phyloP scores from a whole-genome alignment of 768 basidiomycete species.

The Suillus sp. region DNA sequence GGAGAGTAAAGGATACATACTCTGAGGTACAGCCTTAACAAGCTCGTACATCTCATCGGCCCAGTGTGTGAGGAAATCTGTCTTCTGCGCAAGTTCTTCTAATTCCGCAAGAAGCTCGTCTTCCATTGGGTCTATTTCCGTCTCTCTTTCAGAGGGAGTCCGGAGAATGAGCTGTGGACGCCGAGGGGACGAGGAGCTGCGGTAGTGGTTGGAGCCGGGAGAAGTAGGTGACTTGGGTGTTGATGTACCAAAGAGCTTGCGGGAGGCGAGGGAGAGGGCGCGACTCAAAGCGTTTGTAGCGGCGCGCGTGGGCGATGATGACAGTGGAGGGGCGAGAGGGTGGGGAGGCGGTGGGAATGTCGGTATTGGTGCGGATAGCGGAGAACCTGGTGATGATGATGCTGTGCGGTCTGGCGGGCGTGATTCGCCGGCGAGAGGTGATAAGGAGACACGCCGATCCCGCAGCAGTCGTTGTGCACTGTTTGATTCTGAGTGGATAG shows the following conservation, averaged over 20 bases:
- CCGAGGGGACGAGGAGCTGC: slow-evolving; percentile 55
- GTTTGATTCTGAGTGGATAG: slow-evolving; percentile 55
- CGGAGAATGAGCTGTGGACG: slow-evolving; percentile 53
- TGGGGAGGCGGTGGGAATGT: slow-evolving; percentile 66
- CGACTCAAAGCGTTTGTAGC: slow-evolving; percentile 77
- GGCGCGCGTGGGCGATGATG: slow-evolving; percentile 67
- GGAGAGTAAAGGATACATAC: slow-evolving; percentile 45
- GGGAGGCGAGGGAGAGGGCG: slow-evolving; percentile 77
- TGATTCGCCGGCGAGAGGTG: slow-evolving; percentile 51
- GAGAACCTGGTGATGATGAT: slow-evolving; percentile 27
- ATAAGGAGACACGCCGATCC: slow-evolving; percentile 53
- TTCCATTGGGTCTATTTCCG: slow-evolving; percentile 68
- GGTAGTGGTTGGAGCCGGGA: slow-evolving; percentile 40
- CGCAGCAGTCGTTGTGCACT: slow-evolving; percentile 58
- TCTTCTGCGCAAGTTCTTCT: slow-evolving; percentile 95
- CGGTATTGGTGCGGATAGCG: slow-evolving; percentile 25
- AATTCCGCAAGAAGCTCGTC: slow-evolving; percentile 78
- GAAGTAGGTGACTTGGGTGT: slow-evolving; percentile 40
- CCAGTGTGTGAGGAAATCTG: slow-evolving; percentile 89
- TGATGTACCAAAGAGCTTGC: slow-evolving; percentile 72
- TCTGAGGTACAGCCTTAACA: slow-evolving; percentile 82
- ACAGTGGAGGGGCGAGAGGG: slow-evolving; percentile 52
- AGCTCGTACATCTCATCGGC: slow-evolving; percentile 93
- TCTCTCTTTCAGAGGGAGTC: slow-evolving; percentile 36
- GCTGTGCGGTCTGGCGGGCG: slow-evolving; percentile 37